These are phyloP conservation scores for Maudiozyma serrabonitensis DNA, from an alignment of 805 yeast species.

Conservation along the genomic window DNA sequence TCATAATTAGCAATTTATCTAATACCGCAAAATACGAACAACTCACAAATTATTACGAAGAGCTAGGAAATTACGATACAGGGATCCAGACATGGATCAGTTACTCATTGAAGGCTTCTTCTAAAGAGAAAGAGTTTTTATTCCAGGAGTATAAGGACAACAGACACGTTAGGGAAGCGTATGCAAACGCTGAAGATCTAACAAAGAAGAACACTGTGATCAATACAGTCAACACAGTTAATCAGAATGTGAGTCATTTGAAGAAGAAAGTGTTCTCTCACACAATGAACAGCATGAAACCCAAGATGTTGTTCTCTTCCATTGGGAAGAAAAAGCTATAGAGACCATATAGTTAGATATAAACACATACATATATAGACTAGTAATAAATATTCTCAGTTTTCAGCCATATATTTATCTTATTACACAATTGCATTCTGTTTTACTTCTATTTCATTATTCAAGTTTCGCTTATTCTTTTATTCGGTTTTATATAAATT, in stretches of 20 bases:
- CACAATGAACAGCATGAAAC: conserved; percentile 33
- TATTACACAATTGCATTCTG: too few species aligned
- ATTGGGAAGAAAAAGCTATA: conserved; percentile 41
- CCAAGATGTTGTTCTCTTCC: conserved; percentile 41
- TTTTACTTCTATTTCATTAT: too few species aligned
- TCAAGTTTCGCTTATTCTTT: too few species aligned
- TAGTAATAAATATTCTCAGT: too few species aligned
- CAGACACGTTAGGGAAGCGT: conserved; percentile 52
- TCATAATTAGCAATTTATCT: conserved; percentile 24
- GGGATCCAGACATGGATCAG: conserved; percentile 51
- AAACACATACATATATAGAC: too few species aligned
- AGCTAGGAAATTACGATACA: conserved; percentile 38
- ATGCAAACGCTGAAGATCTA: conserved; percentile 47
- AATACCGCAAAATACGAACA: conserved; percentile 20
- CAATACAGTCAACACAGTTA: conserved; percentile 34
- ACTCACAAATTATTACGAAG: conserved; percentile 25
- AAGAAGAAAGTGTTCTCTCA: conserved; percentile 41
- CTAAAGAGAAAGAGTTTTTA: conserved; percentile 20
- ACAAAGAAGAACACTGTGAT: conserved; percentile 31
- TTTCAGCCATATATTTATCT: too few species aligned
- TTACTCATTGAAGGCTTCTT: conserved; percentile 25
- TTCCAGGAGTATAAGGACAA: conserved; percentile 34
- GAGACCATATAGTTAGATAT: too few species aligned
- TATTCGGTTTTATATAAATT: too few species aligned
- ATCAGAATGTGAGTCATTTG: conserved; percentile 42